These are phyloP conservation scores for Eimeria praecox DNA, from an alignment of 169 alveolate species.

Conservation along the genomic window DNA sequence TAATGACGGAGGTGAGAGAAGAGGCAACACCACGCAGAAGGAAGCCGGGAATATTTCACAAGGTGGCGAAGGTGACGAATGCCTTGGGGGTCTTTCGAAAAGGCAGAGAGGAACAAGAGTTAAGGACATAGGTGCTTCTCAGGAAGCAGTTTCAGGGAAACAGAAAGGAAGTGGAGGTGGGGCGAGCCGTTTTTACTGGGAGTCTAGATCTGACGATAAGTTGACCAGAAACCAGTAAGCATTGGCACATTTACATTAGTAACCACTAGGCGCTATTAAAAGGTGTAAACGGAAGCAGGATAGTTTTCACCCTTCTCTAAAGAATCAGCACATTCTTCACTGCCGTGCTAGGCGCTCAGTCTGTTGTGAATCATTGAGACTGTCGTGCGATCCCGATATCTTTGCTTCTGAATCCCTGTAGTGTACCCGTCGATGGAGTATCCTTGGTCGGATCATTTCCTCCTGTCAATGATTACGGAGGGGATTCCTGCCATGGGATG, in stretches of 20 bases:
- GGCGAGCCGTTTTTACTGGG: not conserved
- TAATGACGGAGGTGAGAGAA: not conserved
- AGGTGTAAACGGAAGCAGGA: not conserved
- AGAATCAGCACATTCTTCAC: not conserved
- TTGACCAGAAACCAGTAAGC: conserved; percentile 17
- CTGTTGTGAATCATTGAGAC: not conserved
- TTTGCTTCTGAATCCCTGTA: not conserved
- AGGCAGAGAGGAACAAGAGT: not conserved
- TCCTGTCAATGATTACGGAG: not conserved
- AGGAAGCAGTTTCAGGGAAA: not conserved
- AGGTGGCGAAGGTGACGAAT: not conserved
- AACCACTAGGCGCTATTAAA: not conserved
- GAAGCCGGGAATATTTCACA: not conserved
- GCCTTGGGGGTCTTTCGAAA: not conserved
- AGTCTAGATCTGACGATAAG: not conserved
- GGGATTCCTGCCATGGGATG: not conserved
- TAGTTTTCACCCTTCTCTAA: no score
- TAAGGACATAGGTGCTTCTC: not conserved
- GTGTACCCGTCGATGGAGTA: not conserved
- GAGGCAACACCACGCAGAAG: not conserved
- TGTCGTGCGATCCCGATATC: not conserved
- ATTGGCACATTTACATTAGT: not conserved
- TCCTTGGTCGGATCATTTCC: not conserved
- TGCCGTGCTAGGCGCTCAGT: not conserved
- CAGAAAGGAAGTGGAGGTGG: not conserved